Percentiles rank a stretch among this genome's conserved stretches.
phyloP scores from a whole-genome alignment of 495 filamentous ascomycete species.

The Annulohypoxylon stygium region DNA sequence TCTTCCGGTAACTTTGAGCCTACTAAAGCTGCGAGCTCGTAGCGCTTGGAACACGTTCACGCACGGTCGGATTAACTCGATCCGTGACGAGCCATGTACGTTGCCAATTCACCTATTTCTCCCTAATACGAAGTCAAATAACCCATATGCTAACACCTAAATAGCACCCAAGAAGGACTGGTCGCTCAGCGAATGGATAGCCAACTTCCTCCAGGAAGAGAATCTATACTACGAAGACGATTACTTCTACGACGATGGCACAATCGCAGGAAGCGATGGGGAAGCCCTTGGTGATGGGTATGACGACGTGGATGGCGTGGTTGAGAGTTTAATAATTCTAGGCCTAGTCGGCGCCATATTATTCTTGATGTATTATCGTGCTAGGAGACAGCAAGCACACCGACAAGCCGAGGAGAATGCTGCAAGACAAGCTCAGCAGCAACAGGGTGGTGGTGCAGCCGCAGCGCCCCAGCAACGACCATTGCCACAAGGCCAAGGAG shows the following conservation, averaged over 20 bases:
- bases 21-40: constrained; percentile 85
- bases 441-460: constrained; percentile 27
- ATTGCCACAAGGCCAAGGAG: constrained; percentile 65
- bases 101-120: constrained; percentile 18
- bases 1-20: constrained; percentile 88
- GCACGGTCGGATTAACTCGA: constrained; percentile 87
- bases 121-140: background rate
- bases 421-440: constrained; percentile 51
- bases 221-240: constrained; percentile 71
- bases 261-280: constrained; percentile 57
- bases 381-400: constrained; percentile 75
- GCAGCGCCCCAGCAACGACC: constrained; percentile 20
- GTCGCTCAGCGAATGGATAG: constrained; percentile 85
- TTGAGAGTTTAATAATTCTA: constrained; percentile 89
- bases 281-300: constrained; percentile 61
- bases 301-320: constrained; percentile 76
- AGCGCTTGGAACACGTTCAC: constrained; percentile 96
- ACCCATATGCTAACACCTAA: constrained; percentile 36
- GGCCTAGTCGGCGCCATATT: constrained; percentile 79
- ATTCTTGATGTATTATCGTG: constrained; percentile 84
- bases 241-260: constrained; percentile 68
- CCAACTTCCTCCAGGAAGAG: constrained; percentile 84
- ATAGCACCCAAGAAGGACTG: constrained; percentile 75
- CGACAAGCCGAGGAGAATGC: constrained; percentile 56
- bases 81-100: constrained; percentile 88